Percentiles rank a stretch among this genome's conserved stretches.
phyloP scores from a whole-genome alignment of 306 rosid genomes.

The Corylus americana region DNA sequence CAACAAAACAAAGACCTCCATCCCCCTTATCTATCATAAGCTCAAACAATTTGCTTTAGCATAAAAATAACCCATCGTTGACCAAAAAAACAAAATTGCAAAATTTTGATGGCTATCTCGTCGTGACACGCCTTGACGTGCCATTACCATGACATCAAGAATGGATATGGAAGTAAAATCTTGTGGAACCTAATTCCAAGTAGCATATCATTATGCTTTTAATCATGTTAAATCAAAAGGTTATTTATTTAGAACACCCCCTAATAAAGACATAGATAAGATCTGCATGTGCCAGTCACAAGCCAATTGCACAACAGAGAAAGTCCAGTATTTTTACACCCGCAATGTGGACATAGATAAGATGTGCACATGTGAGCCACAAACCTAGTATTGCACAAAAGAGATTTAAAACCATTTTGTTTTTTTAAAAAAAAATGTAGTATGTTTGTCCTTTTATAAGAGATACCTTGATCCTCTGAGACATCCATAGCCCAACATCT shows the following conservation, averaged over 20 bases:
- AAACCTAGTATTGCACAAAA: background rate
- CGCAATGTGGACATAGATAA: background rate
- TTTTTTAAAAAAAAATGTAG: conserved; percentile 10
- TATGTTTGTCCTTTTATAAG: conserved; percentile 14
- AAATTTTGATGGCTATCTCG: too few relatives aligned
- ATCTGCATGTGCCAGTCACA: background rate
- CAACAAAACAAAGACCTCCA: too few relatives aligned
- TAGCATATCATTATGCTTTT: background rate
- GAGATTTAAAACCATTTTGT: background rate
- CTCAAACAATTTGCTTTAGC: too few relatives aligned
- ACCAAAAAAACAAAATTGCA: too few relatives aligned
- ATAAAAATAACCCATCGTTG: too few relatives aligned
- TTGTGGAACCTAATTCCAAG: too few relatives aligned
- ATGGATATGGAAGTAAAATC: too few relatives aligned
- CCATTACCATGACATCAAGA: too few relatives aligned
- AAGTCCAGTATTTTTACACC: background rate
- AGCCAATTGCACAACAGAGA: background rate
- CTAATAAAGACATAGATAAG: background rate
- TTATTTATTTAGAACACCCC: background rate
- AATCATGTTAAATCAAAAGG: background rate
- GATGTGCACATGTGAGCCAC: background rate
- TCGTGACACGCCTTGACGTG: too few relatives aligned
- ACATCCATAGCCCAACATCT: conserved; percentile 89
- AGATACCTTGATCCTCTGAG: conserved; percentile 77
- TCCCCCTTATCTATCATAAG: too few relatives aligned